phyloP scores from a whole-genome alignment of 441 rosid species.

The Daphne laureola region DNA sequence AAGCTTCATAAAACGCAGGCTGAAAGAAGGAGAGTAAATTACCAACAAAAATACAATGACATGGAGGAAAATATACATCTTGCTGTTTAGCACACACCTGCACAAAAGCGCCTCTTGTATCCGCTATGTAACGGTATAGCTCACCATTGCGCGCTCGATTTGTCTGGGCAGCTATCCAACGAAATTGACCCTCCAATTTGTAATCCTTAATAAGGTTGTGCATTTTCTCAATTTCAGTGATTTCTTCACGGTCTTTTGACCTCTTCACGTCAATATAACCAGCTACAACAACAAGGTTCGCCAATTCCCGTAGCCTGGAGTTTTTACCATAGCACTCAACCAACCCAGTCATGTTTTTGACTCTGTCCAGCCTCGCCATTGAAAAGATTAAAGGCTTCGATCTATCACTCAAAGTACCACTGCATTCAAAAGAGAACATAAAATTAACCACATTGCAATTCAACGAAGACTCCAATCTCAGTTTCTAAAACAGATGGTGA shows the following conservation, averaged over 20 bases:
- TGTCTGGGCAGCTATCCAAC: slow-evolving; percentile 87
- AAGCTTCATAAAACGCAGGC: slow-evolving; percentile 98
- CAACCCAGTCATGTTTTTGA: slow-evolving; percentile 83
- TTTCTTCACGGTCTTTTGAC: slow-evolving; percentile 89
- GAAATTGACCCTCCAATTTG: slow-evolving; percentile 71
- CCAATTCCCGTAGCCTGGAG: slow-evolving; percentile 65
- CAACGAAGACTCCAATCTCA: too few species aligned
- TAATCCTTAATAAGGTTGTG: slow-evolving; percentile 50
- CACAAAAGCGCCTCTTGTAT: slow-evolving; percentile 75
- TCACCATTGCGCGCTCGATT: slow-evolving; percentile 94
- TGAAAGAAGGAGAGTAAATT: slow-evolving; percentile 15
- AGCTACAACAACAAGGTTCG: slow-evolving; percentile 79
- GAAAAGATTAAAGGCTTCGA: slow-evolving; percentile 84
- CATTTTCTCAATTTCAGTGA: slow-evolving; percentile 78
- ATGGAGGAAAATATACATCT: too few species aligned
- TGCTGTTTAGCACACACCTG: slow-evolving; percentile 47
- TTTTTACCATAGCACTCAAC: slow-evolving; percentile 76
- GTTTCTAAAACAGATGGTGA: not conserved
- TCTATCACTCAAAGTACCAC: slow-evolving; percentile 63
- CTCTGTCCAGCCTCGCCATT: slow-evolving; percentile 91
- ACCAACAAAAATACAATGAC: not conserved
- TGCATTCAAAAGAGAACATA: slow-evolving; percentile 22
- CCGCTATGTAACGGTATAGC: slow-evolving; percentile 87
- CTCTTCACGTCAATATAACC: slow-evolving; percentile 68
- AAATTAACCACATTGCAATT: slow-evolving; percentile 2